These are phyloP conservation scores for Penicillium cosmopolitanum DNA, from an alignment of 495 filamentous ascomycete species.

Conservation along the genomic window DNA sequence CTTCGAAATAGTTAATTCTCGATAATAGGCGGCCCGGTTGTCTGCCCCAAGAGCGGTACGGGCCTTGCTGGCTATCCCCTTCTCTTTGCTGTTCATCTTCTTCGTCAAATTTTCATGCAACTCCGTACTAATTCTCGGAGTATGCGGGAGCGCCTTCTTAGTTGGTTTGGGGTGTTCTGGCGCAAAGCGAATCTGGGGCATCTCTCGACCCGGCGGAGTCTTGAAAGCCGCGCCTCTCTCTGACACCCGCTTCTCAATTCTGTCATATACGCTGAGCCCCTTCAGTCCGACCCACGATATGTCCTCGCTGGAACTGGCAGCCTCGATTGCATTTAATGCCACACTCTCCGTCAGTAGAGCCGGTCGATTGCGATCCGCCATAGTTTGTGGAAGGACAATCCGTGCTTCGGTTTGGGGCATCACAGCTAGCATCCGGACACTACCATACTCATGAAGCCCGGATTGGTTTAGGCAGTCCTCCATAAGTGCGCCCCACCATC, in stretches of 20 bases:
- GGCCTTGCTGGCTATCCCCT: neutral
- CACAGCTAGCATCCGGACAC: conserved; percentile 74
- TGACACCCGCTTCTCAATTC: conserved; percentile 39
- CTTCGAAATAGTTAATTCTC: neutral
- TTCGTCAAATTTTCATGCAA: conserved; percentile 26
- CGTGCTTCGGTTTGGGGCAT: conserved; percentile 51
- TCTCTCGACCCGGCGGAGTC: conserved; percentile 43
- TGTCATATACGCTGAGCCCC: conserved; percentile 32
- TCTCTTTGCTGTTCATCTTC: neutral
- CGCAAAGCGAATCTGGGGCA: conserved; percentile 25
- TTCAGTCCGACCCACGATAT: conserved; percentile 27
- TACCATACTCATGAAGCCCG: conserved; percentile 46
- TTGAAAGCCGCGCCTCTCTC: conserved; percentile 37
- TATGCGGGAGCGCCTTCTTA: conserved; percentile 19
- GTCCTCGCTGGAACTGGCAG: conserved; percentile 38
- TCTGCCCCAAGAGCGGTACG: neutral
- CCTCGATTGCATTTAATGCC: conserved; percentile 49
- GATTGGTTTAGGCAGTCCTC: conserved; percentile 33
- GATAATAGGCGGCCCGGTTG: conserved; percentile 1
- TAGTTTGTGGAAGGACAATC: conserved; percentile 52
- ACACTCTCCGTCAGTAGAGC: conserved; percentile 60
- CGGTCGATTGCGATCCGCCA: conserved; percentile 54
- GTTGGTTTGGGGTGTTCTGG: conserved; percentile 19
- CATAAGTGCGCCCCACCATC: conserved; percentile 40
- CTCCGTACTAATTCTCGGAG: conserved; percentile 20